phyloP scores from a whole-genome alignment of 2,329 filamentous ascomycete genomes.

The Trichophyton benhamiae region DNA sequence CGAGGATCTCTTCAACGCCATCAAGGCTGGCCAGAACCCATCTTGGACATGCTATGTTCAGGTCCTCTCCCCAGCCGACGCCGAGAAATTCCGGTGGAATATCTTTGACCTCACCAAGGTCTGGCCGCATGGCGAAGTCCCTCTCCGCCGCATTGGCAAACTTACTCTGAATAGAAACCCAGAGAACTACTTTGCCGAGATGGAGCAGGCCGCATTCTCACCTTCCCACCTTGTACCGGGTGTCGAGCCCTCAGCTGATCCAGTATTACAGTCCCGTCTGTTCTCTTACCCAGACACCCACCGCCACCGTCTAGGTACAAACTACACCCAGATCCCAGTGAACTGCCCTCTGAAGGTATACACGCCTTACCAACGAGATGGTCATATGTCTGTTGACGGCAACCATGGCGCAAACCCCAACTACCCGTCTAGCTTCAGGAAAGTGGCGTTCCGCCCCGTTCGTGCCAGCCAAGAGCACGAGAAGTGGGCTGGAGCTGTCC shows the following conservation, averaged over 20 bases:
- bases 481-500: conserved; percentile 31
- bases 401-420: conserved; percentile 51
- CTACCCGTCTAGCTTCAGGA: conserved; percentile 37
- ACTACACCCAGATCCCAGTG: conserved; percentile 53
- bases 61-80: conserved; percentile 49
- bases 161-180: conserved; percentile 54
- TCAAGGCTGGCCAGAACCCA: conserved; percentile 48
- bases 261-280: conserved; percentile 55
- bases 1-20: conserved; percentile 53
- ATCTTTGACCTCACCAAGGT: conserved; percentile 59
- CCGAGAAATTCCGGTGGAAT: conserved; percentile 49
- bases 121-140: conserved; percentile 53
- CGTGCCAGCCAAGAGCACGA: conserved; percentile 34
- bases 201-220: conserved; percentile 59
- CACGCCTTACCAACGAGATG: conserved; percentile 61
- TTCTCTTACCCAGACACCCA: conserved; percentile 62
- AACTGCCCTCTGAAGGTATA: conserved; percentile 44
- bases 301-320: conserved; percentile 50
- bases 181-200: conserved; percentile 57
- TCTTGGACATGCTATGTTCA: conserved; percentile 55
- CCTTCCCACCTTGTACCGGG: conserved; percentile 56
- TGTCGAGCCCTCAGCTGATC: conserved; percentile 57
- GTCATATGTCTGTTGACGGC: conserved; percentile 53
- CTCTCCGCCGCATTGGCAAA: conserved; percentile 48
- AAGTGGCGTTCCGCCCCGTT: conserved; percentile 27